Evolutionary conservation across 2,329 filamentous ascomycete species (phyloP), one percentile per base, ranked within the genome.

Genomic region (Coleophoma crateriformis): DNA sequence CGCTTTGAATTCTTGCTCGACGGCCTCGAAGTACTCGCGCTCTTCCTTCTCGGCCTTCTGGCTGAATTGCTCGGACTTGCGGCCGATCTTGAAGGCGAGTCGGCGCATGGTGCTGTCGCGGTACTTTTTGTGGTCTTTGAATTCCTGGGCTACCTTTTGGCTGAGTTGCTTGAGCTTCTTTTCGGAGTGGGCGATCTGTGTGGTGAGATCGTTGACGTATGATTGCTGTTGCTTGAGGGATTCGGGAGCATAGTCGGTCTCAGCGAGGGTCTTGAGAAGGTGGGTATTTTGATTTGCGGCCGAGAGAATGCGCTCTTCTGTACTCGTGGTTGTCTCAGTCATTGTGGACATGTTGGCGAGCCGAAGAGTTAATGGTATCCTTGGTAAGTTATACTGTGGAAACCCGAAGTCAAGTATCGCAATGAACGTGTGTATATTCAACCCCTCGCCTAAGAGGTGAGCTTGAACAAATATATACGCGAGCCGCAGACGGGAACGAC

Each of bases 21-120:
- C 68, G 0, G 72, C 77, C 42, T 77, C 71, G 22, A 78, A 69
- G 60, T 79, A 82, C 53, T 81, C 77, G 40, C 67, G 64, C 60
- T 81, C 77, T 61, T 81, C 78, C 53, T 75, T 77, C 45, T 71
- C 69, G 13, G 76, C 74, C 45, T 68, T 70, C n/a, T 69, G 68
- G 14, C 67, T 64, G 54, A 77, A 78, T 46, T 72, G 71, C n/a
- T 71, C 73, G 39, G 69, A 68, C 53, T 72, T 72, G 27, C 78
- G 73, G 4, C 71, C 67, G 10, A 77, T 66, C 51, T 72, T 76
- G 68, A 77, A 76, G 37, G 73, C 66, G 57, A 78, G 76, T 37
- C 77, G 74, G 48, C 69, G 71, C 58, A 79, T 65, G 44, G 74
- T 71, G 41, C 72, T 75, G 64, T 79, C 73, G 48, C 75, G 73